Percentiles rank a stretch among this genome's conserved stretches.
Evolutionary conservation across 1,284 basidiomycete genomes (phyloP).

Genomic region (Porphyrellus sp.): DNA sequence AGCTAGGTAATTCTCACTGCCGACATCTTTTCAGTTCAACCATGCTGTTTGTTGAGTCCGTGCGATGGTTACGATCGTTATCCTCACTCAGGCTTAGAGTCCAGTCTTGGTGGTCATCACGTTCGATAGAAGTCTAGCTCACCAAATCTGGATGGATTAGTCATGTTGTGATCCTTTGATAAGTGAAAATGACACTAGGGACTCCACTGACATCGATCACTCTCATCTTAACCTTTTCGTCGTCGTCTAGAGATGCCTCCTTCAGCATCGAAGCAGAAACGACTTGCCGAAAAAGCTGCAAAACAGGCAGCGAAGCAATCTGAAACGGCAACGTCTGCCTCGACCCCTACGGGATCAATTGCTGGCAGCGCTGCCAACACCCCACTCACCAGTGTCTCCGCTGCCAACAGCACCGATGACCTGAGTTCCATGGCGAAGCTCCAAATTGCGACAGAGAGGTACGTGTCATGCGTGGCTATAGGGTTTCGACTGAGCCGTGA

Average conservation of each 20-base stretch:
- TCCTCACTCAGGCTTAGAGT: background rate
- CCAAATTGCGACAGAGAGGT: conserved; percentile 85
- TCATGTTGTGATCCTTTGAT: conserved; percentile 26
- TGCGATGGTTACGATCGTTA: background rate
- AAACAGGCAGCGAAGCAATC: conserved; percentile 61
- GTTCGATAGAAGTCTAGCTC: background rate
- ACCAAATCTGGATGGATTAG: conserved; percentile 24
- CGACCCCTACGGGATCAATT: conserved; percentile 62
- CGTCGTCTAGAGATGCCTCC: conserved; percentile 54
- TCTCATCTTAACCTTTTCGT: conserved; percentile 12
- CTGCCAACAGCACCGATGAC: conserved; percentile 74
- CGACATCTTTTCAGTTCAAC: background rate
- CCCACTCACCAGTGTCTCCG: conserved; percentile 74
- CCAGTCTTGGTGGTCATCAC: background rate
- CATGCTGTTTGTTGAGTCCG: background rate
- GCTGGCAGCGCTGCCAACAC: conserved; percentile 65
- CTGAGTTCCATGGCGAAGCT: conserved; percentile 83
- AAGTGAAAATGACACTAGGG: conserved; percentile 8
- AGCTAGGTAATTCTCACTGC: background rate
- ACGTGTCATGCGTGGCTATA: conserved; percentile 5
- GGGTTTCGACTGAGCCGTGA: conserved; percentile 2
- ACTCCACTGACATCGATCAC: conserved; percentile 25
- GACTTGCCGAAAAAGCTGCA: conserved; percentile 87
- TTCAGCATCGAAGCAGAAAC: conserved; percentile 80
- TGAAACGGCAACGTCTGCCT: conserved; percentile 47